Conservation (phyloP, 2,329 filamentous ascomycete genomes). For the Diaporthe australafricana region DNA sequence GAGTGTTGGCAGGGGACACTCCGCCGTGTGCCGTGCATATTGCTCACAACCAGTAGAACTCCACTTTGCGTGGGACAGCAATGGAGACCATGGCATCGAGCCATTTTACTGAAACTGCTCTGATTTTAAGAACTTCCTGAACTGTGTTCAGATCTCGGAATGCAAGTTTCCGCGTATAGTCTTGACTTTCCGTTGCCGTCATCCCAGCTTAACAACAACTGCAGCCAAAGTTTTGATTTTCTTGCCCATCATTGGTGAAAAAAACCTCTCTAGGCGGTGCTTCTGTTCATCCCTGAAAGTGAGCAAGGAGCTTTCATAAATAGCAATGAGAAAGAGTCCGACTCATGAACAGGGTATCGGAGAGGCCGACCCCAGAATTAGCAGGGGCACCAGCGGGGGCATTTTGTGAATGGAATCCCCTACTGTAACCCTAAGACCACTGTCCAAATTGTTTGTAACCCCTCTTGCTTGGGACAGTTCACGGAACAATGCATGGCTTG, state of each 20-base stretch:
- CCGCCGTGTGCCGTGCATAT: neutral
- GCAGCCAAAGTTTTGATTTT: neutral
- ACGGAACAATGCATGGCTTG: neutral
- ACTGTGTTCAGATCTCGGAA: neutral
- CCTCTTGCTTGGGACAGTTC: neutral
- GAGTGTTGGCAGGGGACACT: neutral
- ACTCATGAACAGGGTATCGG: neutral
- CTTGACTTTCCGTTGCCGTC: no score
- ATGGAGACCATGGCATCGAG: neutral
- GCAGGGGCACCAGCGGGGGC: neutral
- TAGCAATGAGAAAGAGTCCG: no score
- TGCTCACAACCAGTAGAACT: neutral
- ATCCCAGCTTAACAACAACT: no score
- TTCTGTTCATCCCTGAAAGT: neutral
- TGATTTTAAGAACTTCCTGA: neutral
- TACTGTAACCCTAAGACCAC: no score
- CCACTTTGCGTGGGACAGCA: neutral
- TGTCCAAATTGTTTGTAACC: no score
- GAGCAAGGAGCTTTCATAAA: neutral
- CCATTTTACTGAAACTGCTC: neutral
- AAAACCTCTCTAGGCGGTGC: no score
- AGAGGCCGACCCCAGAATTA: neutral
- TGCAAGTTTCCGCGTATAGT: neutral
- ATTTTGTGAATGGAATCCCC: neutral
- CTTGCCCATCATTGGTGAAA: neutral